phyloP scores from a whole-genome alignment of 345 rosid genomes.

The Linum lewisii region DNA sequence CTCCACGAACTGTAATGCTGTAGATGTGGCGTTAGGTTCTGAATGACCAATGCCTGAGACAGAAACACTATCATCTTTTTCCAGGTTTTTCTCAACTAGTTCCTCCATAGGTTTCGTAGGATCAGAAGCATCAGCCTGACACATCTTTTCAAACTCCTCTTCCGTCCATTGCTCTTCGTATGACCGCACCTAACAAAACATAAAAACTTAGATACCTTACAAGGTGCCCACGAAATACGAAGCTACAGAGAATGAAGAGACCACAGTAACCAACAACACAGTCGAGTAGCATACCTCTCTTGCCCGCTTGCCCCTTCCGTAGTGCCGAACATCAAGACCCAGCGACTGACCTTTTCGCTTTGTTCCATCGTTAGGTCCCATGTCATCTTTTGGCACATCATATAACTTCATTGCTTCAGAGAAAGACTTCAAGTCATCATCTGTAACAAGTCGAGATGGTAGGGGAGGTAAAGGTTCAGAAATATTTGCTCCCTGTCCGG shows the following conservation, averaged over 20 bases:
- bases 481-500: slow-evolving; percentile 31
- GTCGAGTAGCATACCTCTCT: slow-evolving; percentile 65
- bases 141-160: slow-evolving; percentile 87
- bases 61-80: slow-evolving; percentile 24
- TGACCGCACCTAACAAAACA: slow-evolving; percentile 55
- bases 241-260: not conserved
- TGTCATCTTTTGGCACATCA: slow-evolving; percentile 48
- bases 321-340: slow-evolving; percentile 55
- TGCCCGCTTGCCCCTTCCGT: slow-evolving; percentile 93
- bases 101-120: slow-evolving; percentile 57
- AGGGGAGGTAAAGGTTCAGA: slow-evolving; percentile 36
- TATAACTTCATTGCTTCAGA: slow-evolving; percentile 60
- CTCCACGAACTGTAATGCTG: slow-evolving; percentile 13
- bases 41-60: slow-evolving; percentile 13
- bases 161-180: slow-evolving; percentile 92
- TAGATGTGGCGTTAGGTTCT: slow-evolving; percentile 21
- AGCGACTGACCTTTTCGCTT: slow-evolving; percentile 49
- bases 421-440: slow-evolving; percentile 64
- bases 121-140: slow-evolving; percentile 68
- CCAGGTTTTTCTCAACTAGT: slow-evolving; percentile 31
- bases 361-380: slow-evolving; percentile 36
- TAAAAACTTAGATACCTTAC: not conserved
- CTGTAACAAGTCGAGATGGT: slow-evolving; percentile 81
- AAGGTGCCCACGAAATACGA: slow-evolving; percentile 3
- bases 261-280: slow-evolving; percentile 11